Evolutionary conservation across 352 stramenopile genomes (phyloP).

Genomic region (Peronospora belbahrii): DNA sequence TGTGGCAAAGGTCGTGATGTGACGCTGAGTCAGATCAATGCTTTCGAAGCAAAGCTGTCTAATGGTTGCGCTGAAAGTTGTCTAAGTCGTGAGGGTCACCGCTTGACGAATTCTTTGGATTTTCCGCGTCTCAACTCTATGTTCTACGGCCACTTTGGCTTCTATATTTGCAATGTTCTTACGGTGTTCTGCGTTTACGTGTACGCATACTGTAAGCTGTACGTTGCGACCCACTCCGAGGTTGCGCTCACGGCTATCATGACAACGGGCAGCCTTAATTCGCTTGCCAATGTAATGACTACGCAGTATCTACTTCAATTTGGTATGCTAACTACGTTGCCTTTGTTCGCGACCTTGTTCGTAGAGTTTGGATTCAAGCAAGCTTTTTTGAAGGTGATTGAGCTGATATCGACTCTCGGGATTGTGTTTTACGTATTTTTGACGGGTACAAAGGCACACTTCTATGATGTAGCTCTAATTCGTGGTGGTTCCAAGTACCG

Average conservation of each 20-base stretch:
- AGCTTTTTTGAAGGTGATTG: conserved; percentile 60
- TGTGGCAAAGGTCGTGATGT: conserved; percentile 85
- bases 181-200: conserved; percentile 83
- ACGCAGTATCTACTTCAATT: conserved; percentile 86
- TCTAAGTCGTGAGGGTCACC: conserved; percentile 74
- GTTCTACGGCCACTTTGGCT: conserved; percentile 84
- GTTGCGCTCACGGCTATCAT: conserved; percentile 50
- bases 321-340: conserved; percentile 76
- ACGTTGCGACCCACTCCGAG: conserved; percentile 66
- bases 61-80: conserved; percentile 79
- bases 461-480: conserved; percentile 79
- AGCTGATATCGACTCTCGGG: conserved; percentile 68
- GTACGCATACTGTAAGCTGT: conserved; percentile 81
- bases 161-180: conserved; percentile 86
- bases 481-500: conserved; percentile 82
- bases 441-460: conserved; percentile 82
- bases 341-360: conserved; percentile 65
- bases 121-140: conserved; percentile 87
- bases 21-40: conserved; percentile 83
- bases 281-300: conserved; percentile 70
- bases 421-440: conserved; percentile 87
- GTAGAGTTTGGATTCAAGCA: conserved; percentile 79
- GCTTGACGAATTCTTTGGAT: conserved; percentile 66
- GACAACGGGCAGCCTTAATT: conserved; percentile 49
- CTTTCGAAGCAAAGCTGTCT: conserved; percentile 83